Evolutionary conservation across 1,139 yeast species (phyloP).

Genomic region (Pichia sp.): DNA sequence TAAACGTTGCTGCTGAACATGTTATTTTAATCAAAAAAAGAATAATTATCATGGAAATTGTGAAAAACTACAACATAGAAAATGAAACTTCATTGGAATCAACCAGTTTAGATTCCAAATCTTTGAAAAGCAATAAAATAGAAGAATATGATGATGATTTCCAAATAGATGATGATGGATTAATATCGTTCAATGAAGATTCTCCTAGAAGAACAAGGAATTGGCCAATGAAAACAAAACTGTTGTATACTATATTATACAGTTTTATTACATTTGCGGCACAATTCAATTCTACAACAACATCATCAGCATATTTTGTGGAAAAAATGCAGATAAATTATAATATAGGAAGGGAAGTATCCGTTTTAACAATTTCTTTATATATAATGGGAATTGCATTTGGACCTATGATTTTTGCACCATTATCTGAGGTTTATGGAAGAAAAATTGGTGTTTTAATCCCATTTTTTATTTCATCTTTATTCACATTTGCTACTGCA

Average conservation of each 20-base stretch:
- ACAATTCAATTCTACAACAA: conserved; percentile 38
- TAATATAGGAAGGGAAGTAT: conserved; percentile 47
- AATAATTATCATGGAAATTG: too few species aligned
- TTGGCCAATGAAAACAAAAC: conserved; percentile 34
- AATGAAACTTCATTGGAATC: too few species aligned
- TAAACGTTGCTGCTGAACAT: too few species aligned
- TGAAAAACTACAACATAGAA: too few species aligned
- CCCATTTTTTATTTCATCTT: conserved; percentile 48
- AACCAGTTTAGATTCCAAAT: neutral
- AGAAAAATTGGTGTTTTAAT: conserved; percentile 49
- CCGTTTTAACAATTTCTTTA: conserved; percentile 62
- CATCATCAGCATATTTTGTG: conserved; percentile 28
- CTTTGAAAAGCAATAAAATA: neutral
- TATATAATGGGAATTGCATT: conserved; percentile 64
- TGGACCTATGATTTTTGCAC: conserved; percentile 70
- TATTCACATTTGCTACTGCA: conserved; percentile 58
- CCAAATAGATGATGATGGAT: conserved; percentile 6
- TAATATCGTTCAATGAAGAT: conserved; percentile 23
- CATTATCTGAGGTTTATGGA: conserved; percentile 68
- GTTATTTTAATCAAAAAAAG: too few species aligned
- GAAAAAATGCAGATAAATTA: conserved; percentile 39
- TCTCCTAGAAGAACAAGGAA: conserved; percentile 15
- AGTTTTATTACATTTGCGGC: conserved; percentile 40
- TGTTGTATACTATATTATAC: conserved; percentile 36
- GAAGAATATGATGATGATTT: conserved; percentile 6